Evolutionary conservation across 2,329 filamentous ascomycete species (phyloP).

Genomic region (Aspergillus hortae): DNA sequence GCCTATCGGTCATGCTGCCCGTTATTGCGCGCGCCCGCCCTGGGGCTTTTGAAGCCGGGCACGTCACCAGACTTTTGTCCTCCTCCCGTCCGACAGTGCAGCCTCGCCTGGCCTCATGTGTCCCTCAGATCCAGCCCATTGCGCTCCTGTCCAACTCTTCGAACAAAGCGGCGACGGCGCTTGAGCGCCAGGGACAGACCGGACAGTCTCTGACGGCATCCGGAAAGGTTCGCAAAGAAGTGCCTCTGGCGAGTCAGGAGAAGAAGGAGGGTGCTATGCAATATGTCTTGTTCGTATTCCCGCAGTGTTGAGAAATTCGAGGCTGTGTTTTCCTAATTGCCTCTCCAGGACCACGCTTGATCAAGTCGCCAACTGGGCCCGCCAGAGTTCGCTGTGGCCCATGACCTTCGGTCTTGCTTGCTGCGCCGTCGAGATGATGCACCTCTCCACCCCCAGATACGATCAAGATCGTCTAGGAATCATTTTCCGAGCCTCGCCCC

Average conservation of each 20-base stretch:
- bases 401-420: slow-evolving; percentile 91
- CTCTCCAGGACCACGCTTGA: slow-evolving; percentile 50
- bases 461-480: slow-evolving; percentile 86
- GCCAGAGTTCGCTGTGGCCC: slow-evolving; percentile 83
- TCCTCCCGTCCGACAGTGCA: slow-evolving; percentile 25
- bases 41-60: slow-evolving; percentile 26
- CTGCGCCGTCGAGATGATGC: slow-evolving; percentile 94
- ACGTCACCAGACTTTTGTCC: slow-evolving; percentile 2
- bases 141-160: slow-evolving; percentile 43
- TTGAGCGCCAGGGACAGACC: slow-evolving; percentile 33
- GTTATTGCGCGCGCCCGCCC: slow-evolving; percentile 23
- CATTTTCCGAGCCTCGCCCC: slow-evolving; percentile 83
- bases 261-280: slow-evolving; percentile 51
- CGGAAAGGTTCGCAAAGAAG: slow-evolving; percentile 46
- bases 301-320: not conserved
- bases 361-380: slow-evolving; percentile 80
- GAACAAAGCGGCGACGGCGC: slow-evolving; percentile 40
- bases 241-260: slow-evolving; percentile 48
- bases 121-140: slow-evolving; percentile 33
- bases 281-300: slow-evolving; percentile 45
- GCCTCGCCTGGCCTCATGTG: slow-evolving; percentile 24
- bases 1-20: slow-evolving; percentile 20
- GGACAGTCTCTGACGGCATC: slow-evolving; percentile 36
- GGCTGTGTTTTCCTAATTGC: not conserved
- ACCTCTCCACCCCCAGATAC: slow-evolving; percentile 83